phyloP scores from a whole-genome alignment of 768 basidiomycete genomes.

The Kwoniella botswanensis region DNA sequence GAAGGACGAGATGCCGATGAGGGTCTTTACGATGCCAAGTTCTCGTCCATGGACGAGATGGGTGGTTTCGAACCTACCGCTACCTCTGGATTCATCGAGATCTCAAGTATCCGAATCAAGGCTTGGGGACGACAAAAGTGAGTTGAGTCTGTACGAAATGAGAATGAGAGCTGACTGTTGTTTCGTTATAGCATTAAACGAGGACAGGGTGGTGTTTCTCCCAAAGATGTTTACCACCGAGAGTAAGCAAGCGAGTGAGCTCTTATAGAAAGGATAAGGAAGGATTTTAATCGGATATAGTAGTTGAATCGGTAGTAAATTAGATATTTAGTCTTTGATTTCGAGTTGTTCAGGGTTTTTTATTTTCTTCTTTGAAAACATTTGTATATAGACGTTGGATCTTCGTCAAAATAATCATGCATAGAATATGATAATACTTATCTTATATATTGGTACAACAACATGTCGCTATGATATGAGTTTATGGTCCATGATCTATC shows the following conservation, averaged over 20 bases:
- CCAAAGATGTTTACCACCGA: slow-evolving; percentile 74
- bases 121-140: slow-evolving; percentile 66
- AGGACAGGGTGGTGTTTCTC: slow-evolving; percentile 76
- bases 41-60: slow-evolving; percentile 98
- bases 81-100: slow-evolving; percentile 94
- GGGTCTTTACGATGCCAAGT: slow-evolving; percentile 92
- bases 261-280: neutral
- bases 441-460: neutral
- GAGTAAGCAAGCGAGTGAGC: slow-evolving; percentile 23
- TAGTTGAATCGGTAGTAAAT: neutral
- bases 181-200: slow-evolving; percentile 64
- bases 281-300: neutral
- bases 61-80: slow-evolving; percentile 97
- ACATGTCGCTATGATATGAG: neutral
- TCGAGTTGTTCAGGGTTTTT: slow-evolving; percentile 8
- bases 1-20: slow-evolving; percentile 86
- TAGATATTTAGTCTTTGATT: neutral
- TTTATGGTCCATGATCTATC: neutral
- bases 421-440: neutral
- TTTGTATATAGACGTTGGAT: slow-evolving; percentile 16
- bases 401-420: slow-evolving; percentile 1
- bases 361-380: slow-evolving; percentile 2
- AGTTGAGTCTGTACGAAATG: slow-evolving; percentile 67
- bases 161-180: neutral
- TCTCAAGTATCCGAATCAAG: slow-evolving; percentile 97